phyloP scores from a whole-genome alignment of 148 eudicot species.

The Arctostaphylos glauca region DNA sequence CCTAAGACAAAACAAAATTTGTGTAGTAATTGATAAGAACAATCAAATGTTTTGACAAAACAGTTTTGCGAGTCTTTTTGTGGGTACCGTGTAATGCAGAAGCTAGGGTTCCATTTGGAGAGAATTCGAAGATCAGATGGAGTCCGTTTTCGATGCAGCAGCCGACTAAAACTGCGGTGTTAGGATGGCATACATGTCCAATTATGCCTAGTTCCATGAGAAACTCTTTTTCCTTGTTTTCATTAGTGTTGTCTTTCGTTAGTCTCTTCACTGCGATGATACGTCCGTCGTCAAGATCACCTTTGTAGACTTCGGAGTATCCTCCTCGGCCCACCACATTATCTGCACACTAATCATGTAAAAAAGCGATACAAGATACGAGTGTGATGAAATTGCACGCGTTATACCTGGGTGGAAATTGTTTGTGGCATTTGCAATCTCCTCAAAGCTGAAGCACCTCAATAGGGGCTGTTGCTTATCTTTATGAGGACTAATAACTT shows the following conservation, averaged over 20 bases:
- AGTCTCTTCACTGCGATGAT: constrained; percentile 76
- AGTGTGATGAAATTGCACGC: background rate
- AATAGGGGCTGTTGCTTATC: constrained; percentile 47
- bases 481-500: background rate
- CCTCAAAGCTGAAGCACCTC: constrained; percentile 70
- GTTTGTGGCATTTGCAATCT: constrained; percentile 70
- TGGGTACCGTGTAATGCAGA: constrained; percentile 70
- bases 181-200: constrained; percentile 81
- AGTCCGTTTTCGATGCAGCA: constrained; percentile 81
- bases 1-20: constrained; percentile 18
- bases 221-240: constrained; percentile 75
- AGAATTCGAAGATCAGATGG: constrained; percentile 63
- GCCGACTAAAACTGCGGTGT: constrained; percentile 65
- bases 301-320: constrained; percentile 83
- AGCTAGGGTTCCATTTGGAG: constrained; percentile 71
- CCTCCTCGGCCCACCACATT: constrained; percentile 91
- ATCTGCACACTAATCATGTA: constrained; percentile 33
- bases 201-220: constrained; percentile 75
- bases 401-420: constrained; percentile 59
- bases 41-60: background rate
- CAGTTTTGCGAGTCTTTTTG: background rate
- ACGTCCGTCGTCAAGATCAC: constrained; percentile 49
- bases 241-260: constrained; percentile 43
- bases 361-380: background rate
- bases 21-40: too few species aligned